Percentiles rank a stretch among this genome's conserved stretches.
Conservation (phyloP, 139 green algal genomes). For the Dunaliella primolecta region DNA sequence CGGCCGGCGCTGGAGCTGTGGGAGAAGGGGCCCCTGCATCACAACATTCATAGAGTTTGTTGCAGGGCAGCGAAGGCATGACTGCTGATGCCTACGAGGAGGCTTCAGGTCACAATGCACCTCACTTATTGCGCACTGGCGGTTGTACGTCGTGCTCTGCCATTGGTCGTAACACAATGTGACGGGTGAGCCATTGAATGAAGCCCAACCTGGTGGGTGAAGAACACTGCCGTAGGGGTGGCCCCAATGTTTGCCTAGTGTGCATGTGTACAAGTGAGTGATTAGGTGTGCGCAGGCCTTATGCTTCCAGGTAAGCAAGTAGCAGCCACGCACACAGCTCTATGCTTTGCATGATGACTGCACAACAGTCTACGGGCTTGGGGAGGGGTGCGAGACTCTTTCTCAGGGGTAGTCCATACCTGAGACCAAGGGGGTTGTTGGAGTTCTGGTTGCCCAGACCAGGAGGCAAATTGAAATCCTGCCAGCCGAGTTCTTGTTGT, state of each 20-base stretch:
- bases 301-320: not conserved
- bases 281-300: not conserved
- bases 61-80: too few species aligned
- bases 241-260: too few species aligned
- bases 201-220: too few species aligned
- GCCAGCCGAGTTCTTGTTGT: not conserved
- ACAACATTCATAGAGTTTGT: too few species aligned
- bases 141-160: too few species aligned
- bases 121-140: too few species aligned
- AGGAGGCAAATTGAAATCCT: not conserved
- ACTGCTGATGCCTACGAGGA: too few species aligned
- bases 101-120: too few species aligned
- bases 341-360: not conserved
- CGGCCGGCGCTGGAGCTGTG: not conserved
- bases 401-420: not conserved
- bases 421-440: not conserved
- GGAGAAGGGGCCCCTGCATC: not conserved
- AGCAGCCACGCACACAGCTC: too few species aligned
- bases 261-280: not conserved
- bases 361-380: not conserved
- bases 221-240: too few species aligned
- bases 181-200: too few species aligned
- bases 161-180: too few species aligned
- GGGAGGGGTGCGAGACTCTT: not conserved
- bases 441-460: not conserved